phyloP scores from a whole-genome alignment of 2,329 filamentous ascomycete genomes.

The Fusarium subglutinans region DNA sequence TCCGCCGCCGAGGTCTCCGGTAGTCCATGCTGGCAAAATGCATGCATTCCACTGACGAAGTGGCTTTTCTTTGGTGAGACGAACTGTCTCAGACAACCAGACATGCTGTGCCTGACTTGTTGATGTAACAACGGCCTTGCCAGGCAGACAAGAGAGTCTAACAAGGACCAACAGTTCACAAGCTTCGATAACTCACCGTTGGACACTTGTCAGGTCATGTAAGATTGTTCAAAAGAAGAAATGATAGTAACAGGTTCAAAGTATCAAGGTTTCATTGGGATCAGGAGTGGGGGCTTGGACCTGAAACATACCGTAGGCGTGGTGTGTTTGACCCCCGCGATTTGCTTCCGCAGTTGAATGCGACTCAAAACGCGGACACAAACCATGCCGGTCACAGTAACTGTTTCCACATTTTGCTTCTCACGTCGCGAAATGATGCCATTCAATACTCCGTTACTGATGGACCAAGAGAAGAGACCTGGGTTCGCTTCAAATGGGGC shows the following conservation, averaged over 20 bases:
- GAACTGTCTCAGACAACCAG: conserved; percentile 15
- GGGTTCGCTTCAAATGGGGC: neutral
- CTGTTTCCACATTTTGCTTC: conserved; percentile 35
- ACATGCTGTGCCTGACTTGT: conserved; percentile 17
- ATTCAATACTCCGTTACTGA: conserved; percentile 25
- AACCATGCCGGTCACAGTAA: conserved; percentile 29
- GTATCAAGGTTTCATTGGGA: conserved; percentile 15
- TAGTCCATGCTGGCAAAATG: conserved; percentile 10
- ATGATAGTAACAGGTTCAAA: conserved; percentile 14
- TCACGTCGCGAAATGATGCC: conserved; percentile 35
- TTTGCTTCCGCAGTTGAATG: conserved; percentile 33
- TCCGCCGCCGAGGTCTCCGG: conserved; percentile 8
- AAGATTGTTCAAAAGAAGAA: neutral
- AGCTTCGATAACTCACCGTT: neutral
- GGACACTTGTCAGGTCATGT: neutral
- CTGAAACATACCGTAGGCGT: conserved; percentile 40
- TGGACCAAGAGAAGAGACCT: conserved; percentile 6
- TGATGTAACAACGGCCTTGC: neutral
- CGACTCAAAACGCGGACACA: conserved; percentile 20
- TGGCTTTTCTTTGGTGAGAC: conserved; percentile 22
- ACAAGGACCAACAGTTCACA: neutral
- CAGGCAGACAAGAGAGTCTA: neutral
- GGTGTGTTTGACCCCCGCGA: conserved; percentile 25
- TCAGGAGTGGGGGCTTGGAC: conserved; percentile 22
- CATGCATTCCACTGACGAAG: conserved; percentile 18